Evolutionary conservation across 2,329 filamentous ascomycete genomes (phyloP).

Genomic region (Cytospora paraplurivora): DNA sequence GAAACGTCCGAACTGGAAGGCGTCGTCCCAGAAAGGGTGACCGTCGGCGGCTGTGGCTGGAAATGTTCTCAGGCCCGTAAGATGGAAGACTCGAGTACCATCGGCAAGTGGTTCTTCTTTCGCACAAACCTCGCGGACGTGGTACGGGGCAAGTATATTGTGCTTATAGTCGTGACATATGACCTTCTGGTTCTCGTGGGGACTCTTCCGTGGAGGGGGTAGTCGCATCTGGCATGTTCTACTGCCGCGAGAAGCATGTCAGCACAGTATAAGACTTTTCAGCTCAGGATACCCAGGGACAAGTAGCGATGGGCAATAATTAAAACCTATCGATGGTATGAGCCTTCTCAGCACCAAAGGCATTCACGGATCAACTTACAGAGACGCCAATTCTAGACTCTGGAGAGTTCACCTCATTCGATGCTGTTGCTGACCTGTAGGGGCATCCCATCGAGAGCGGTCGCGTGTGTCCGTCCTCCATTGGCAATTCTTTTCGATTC

Average conservation of each 20-base stretch:
- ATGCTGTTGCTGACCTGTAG: too few relatives aligned
- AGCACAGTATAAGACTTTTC: background rate
- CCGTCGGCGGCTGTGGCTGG: background rate
- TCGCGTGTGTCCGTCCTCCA: too few relatives aligned
- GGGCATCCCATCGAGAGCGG: too few relatives aligned
- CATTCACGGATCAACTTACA: too few relatives aligned
- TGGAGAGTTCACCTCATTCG: too few relatives aligned
- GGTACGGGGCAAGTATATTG: conserved; percentile 7
- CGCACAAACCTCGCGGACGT: background rate
- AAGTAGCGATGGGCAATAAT: too few relatives aligned
- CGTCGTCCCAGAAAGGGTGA: background rate
- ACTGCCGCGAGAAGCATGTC: background rate
- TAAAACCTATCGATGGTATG: too few relatives aligned
- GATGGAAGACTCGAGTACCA: background rate
- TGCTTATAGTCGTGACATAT: conserved; percentile 1
- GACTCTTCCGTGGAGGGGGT: background rate
- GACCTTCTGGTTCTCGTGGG: background rate
- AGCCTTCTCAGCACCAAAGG: too few relatives aligned
- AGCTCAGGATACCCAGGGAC: background rate
- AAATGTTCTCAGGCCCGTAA: conserved; percentile 1
- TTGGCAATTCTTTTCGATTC: too few relatives aligned
- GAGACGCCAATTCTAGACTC: too few relatives aligned
- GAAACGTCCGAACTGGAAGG: background rate
- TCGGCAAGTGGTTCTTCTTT: background rate
- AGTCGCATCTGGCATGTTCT: conserved; percentile 10